Evolutionary conservation across 225 moss, liverwort and hornwort genomes (phyloP).

Genomic region (Bryum argenteum): DNA sequence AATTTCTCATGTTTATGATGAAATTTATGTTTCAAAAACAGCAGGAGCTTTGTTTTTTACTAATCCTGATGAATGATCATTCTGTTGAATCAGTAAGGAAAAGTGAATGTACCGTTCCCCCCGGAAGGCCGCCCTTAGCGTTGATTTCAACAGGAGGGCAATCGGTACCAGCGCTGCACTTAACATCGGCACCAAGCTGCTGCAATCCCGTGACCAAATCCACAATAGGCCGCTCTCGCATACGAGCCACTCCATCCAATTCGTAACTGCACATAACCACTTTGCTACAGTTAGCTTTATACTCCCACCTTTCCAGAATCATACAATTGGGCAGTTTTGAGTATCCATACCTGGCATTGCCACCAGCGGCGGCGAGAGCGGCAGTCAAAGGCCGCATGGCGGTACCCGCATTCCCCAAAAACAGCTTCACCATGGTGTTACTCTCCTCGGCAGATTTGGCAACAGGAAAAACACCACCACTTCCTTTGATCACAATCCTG

Average conservation of each 20-base stretch:
- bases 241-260: constrained; percentile 33
- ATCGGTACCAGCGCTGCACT: constrained; percentile 60
- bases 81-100: too few species aligned
- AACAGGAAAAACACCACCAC: constrained; percentile 73
- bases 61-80: too few species aligned
- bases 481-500: constrained; percentile 62
- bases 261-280: constrained; percentile 82
- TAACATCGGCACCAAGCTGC: constrained; percentile 68
- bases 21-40: too few species aligned
- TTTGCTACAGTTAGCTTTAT: too few species aligned
- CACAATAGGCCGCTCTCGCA: constrained; percentile 38
- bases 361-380: constrained; percentile 82
- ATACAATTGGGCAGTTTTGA: too few species aligned
- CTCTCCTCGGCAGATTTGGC: constrained; percentile 48
- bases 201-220: constrained; percentile 87
- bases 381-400: constrained; percentile 93
- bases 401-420: constrained; percentile 87
- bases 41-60: too few species aligned
- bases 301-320: too few species aligned
- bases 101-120: constrained; percentile 67
- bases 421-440: constrained; percentile 56
- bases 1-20: too few species aligned
- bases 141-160: constrained; percentile 90
- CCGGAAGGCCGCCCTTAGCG: constrained; percentile 81
- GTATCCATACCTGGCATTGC: constrained; percentile 62